These are phyloP conservation scores for Solanum pimpinellifolium DNA, from an alignment of 257 asterid genomes.

Conservation along the genomic window DNA sequence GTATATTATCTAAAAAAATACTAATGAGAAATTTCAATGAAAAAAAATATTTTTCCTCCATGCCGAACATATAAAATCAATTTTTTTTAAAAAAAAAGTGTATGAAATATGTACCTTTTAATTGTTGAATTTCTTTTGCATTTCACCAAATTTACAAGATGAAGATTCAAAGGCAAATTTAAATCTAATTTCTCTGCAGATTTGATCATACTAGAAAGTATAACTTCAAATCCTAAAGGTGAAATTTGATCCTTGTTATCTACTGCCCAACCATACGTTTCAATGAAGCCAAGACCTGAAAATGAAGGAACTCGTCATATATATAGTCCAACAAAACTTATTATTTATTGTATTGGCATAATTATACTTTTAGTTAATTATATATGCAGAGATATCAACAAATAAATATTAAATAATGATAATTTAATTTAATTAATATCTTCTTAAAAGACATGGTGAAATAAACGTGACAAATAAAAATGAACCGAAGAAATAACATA, in stretches of 20 bases:
- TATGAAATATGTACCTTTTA: background rate
- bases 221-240: conserved; percentile 20
- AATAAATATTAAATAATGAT: too few species aligned
- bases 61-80: too few species aligned
- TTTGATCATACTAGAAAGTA: conserved; percentile 15
- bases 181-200: conserved; percentile 12
- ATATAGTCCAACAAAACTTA: too few species aligned
- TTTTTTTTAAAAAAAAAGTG: background rate
- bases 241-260: conserved; percentile 4
- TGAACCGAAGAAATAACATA: too few species aligned
- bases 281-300: conserved; percentile 24
- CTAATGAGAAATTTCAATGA: too few species aligned
- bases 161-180: conserved; percentile 6
- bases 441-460: too few species aligned
- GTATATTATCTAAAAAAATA: too few species aligned
- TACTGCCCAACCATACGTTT: conserved; percentile 1
- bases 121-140: background rate
- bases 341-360: background rate
- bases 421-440: too few species aligned
- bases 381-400: too few species aligned
- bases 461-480: too few species aligned
- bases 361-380: too few species aligned
- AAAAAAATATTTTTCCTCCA: too few species aligned
- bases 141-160: background rate
- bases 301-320: background rate